These are phyloP conservation scores for Lactarius akahatsu DNA, from an alignment of 768 basidiomycete species.

Conservation along the genomic window DNA sequence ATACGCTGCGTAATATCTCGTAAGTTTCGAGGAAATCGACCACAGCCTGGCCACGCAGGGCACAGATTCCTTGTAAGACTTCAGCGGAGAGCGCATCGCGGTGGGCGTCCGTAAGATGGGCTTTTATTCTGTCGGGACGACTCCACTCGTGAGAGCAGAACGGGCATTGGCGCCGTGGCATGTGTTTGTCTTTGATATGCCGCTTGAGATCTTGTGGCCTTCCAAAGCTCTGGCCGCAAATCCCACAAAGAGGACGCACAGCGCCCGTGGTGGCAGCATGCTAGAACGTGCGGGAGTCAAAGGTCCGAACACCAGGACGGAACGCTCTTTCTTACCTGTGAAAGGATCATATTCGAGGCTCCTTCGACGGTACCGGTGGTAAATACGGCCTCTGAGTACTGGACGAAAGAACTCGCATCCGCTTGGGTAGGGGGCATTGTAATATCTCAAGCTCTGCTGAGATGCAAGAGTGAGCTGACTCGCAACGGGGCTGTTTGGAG, in stretches of 20 bases:
- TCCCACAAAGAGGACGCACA: not conserved
- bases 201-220: not conserved
- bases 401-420: not conserved
- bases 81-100: not conserved
- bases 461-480: not conserved
- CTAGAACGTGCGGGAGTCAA: not conserved
- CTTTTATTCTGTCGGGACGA: not conserved
- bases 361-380: not conserved
- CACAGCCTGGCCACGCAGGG: not conserved
- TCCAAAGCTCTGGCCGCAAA: not conserved
- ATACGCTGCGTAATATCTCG: not conserved
- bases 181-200: not conserved
- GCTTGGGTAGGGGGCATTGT: not conserved
- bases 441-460: not conserved
- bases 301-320: not conserved
- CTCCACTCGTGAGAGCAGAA: not conserved
- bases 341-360: not conserved
- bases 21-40: not conserved
- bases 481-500: not conserved
- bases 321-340: not conserved
- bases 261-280: not conserved
- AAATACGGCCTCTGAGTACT: not conserved
- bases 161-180: not conserved
- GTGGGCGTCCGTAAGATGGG: not conserved
- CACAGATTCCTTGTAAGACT: not conserved